Conservation (phyloP, 331 rosid species). For the Malus hybrid region DNA sequence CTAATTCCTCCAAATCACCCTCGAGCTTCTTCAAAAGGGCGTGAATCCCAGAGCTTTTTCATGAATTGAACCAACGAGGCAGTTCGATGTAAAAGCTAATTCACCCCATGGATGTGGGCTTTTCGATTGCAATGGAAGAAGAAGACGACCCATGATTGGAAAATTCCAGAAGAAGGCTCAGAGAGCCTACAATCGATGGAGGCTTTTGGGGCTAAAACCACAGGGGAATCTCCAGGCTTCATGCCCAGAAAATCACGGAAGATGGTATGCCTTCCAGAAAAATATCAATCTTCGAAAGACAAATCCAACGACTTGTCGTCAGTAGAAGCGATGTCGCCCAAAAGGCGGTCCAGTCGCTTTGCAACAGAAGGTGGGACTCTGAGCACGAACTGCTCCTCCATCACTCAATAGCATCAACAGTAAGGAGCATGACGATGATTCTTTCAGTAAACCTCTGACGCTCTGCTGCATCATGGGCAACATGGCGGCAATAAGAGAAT, state of each 20-base stretch:
- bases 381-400: constrained; percentile 65
- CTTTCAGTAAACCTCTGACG: constrained; percentile 74
- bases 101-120: too few species aligned
- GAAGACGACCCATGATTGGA: too few species aligned
- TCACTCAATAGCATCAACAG: constrained; percentile 71
- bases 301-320: constrained; percentile 71
- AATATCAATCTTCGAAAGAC: constrained; percentile 39
- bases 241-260: constrained; percentile 85
- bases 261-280: constrained; percentile 24
- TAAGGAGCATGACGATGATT: constrained; percentile 79
- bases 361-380: constrained; percentile 78
- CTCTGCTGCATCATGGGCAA: constrained; percentile 58
- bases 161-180: constrained; percentile 14
- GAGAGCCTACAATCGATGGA: constrained; percentile 33
- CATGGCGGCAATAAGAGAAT: constrained; percentile 48
- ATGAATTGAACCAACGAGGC: too few species aligned
- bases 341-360: constrained; percentile 60
- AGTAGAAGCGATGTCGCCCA: constrained; percentile 55
- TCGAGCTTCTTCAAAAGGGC: constrained; percentile 59
- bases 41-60: constrained; percentile 42
- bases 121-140: too few species aligned
- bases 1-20: constrained; percentile 66
- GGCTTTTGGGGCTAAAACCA: constrained; percentile 33
- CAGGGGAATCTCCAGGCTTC: constrained; percentile 40
- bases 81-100: too few species aligned